phyloP scores from a whole-genome alignment of 768 basidiomycete species.

The Amyloporia xantha region DNA sequence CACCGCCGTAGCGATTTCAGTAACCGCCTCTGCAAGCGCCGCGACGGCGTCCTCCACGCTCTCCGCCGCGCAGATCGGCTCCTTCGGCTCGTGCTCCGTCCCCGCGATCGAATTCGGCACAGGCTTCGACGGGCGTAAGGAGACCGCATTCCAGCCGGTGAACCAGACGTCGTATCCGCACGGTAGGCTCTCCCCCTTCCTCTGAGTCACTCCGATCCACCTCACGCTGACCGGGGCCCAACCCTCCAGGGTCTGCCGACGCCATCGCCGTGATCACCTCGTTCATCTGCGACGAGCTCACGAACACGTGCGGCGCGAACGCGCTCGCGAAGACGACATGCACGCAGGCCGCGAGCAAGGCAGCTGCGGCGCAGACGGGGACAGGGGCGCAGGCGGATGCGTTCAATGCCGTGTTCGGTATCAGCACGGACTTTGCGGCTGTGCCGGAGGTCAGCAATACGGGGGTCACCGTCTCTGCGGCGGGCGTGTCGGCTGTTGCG shows the following conservation, averaged over 20 bases:
- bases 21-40: constrained; percentile 6
- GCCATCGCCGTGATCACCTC: constrained; percentile 52
- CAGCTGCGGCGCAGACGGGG: constrained; percentile 19
- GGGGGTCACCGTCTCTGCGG: too few species aligned
- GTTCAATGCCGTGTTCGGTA: constrained; percentile 56
- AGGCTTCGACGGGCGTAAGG: constrained; percentile 48
- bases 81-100: constrained; percentile 23
- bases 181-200: neutral
- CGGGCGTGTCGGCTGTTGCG: too few species aligned
- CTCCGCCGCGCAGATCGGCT: constrained; percentile 3
- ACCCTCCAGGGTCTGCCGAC: constrained; percentile 48
- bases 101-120: constrained; percentile 50
- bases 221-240: neutral
- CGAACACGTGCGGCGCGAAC: constrained; percentile 50
- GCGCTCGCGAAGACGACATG: constrained; percentile 46
- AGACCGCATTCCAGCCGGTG: constrained; percentile 48
- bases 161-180: constrained; percentile 32
- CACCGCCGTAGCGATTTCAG: too few species aligned
- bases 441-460: too few species aligned
- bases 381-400: constrained; percentile 52
- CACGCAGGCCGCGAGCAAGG: constrained; percentile 27
- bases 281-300: constrained; percentile 50
- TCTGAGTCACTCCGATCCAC: constrained; percentile 1
- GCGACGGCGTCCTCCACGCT: constrained; percentile 10
- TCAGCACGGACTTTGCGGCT: constrained; percentile 43